phyloP scores from a whole-genome alignment of 164 flowering plant genomes.

The Santalum album region DNA sequence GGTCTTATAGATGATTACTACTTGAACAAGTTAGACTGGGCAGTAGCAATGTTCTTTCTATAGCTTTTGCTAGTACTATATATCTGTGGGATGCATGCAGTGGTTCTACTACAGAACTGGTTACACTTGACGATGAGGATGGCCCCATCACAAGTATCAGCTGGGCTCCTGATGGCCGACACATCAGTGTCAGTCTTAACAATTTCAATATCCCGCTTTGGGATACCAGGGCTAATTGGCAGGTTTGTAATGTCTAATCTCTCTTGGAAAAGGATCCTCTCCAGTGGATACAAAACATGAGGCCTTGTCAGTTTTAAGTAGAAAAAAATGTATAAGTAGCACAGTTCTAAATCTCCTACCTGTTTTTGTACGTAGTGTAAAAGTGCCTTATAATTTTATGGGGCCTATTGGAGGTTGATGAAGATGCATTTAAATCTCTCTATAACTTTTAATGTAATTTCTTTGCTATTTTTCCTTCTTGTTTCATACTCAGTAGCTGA shows the following conservation, averaged over 20 bases:
- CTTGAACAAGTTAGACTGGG: slow-evolving; percentile 59
- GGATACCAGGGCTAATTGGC: slow-evolving; percentile 37
- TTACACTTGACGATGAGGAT: slow-evolving; percentile 37
- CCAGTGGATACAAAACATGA: no score
- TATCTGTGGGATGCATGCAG: slow-evolving; percentile 51
- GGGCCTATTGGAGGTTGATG: no score
- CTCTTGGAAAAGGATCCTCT: no score
- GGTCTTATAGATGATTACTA: slow-evolving; percentile 55
- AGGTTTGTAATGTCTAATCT: slow-evolving; percentile 4
- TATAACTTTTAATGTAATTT: not conserved
- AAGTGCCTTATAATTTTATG: no score
- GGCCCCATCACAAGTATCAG: slow-evolving; percentile 39
- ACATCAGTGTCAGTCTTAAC: slow-evolving; percentile 48
- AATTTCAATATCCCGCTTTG: slow-evolving; percentile 50
- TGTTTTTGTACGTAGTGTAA: no score
- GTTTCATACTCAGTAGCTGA: slow-evolving; percentile 14
- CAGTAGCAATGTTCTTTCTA: slow-evolving; percentile 44
- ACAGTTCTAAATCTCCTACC: no score
- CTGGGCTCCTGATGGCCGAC: slow-evolving; percentile 64
- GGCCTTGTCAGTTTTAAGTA: no score
- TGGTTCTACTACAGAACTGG: slow-evolving; percentile 40
- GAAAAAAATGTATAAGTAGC: no score
- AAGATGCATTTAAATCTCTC: no score
- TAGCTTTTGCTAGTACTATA: slow-evolving; percentile 46
- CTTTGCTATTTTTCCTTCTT: not conserved